A percentile compares a stretch with the other conserved stretches of the same genome.
Evolutionary conservation across 1,139 yeast genomes (phyloP).

Genomic region (Sugiyamaella novakii): DNA sequence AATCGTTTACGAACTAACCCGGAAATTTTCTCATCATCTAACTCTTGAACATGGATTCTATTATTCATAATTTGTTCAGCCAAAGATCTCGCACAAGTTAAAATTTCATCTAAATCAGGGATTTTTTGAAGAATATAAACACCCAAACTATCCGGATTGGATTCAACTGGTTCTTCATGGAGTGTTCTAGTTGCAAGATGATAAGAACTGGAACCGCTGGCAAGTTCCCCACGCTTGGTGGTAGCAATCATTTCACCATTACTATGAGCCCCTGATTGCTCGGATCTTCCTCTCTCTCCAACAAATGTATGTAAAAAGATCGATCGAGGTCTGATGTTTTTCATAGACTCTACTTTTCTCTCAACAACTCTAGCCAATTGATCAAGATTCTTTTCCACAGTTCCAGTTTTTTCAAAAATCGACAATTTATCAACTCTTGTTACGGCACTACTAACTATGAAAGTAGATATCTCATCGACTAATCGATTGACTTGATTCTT

Average conservation of each 20-base stretch:
- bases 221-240: neutral
- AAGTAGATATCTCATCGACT: constrained; percentile 29
- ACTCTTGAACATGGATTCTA: constrained; percentile 1
- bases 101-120: constrained; percentile 10
- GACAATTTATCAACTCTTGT: constrained; percentile 28
- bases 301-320: constrained; percentile 4
- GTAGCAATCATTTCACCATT: neutral
- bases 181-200: neutral
- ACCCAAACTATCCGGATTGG: constrained; percentile 13
- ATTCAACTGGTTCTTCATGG: neutral
- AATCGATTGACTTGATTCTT: constrained; percentile 26
- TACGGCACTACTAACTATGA: constrained; percentile 28
- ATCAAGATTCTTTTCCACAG: constrained; percentile 21
- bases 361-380: neutral
- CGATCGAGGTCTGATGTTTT: neutral
- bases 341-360: neutral
- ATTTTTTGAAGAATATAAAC: constrained; percentile 20
- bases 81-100: constrained; percentile 10
- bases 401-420: constrained; percentile 32
- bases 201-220: neutral
- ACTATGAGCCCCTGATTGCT: neutral
- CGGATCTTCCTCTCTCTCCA: neutral
- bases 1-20: constrained; percentile 16
- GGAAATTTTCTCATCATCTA: constrained; percentile 17
- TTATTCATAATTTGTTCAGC: constrained; percentile 9